These are phyloP conservation scores for Achaetomium macrosporum DNA, from an alignment of 2,329 filamentous ascomycete genomes.

Conservation along the genomic window DNA sequence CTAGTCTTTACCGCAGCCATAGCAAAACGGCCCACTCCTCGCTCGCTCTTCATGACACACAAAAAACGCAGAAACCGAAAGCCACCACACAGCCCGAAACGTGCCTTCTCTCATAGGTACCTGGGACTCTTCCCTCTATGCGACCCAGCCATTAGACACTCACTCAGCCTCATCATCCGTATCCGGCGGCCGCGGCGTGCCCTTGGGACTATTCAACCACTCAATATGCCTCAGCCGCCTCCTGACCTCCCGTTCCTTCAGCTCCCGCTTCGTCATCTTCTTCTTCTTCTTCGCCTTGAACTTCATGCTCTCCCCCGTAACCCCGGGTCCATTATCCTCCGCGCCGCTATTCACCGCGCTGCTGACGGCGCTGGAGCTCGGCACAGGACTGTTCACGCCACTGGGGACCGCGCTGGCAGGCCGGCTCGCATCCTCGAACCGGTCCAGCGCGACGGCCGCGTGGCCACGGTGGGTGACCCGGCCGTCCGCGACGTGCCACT, in stretches of 20 bases:
- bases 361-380: conserved; percentile 50
- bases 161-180: conserved; percentile 64
- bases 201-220: conserved; percentile 81
- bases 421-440: conserved; percentile 76
- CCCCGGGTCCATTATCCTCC: conserved; percentile 61
- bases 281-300: conserved; percentile 92
- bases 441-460: conserved; percentile 66
- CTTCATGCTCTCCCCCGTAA: conserved; percentile 55
- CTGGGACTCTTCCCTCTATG: too few relatives aligned
- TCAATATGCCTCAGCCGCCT: conserved; percentile 79
- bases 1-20: too few relatives aligned
- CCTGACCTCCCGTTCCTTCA: conserved; percentile 88
- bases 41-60: too few relatives aligned
- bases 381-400: conserved; percentile 51
- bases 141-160: not conserved
- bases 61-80: too few relatives aligned
- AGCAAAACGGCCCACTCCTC: too few relatives aligned
- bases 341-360: conserved; percentile 73
- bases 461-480: conserved; percentile 79
- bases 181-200: conserved; percentile 69
- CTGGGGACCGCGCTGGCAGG: conserved; percentile 58
- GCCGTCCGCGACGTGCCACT: conserved; percentile 90
- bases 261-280: conserved; percentile 95
- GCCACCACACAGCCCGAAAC: too few relatives aligned
- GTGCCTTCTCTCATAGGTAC: too few relatives aligned